A percentile compares a stretch with the other conserved stretches of the same genome.
Evolutionary conservation across 2,329 filamentous ascomycete genomes (phyloP).

Genomic region (Hymenoscyphus repandus): DNA sequence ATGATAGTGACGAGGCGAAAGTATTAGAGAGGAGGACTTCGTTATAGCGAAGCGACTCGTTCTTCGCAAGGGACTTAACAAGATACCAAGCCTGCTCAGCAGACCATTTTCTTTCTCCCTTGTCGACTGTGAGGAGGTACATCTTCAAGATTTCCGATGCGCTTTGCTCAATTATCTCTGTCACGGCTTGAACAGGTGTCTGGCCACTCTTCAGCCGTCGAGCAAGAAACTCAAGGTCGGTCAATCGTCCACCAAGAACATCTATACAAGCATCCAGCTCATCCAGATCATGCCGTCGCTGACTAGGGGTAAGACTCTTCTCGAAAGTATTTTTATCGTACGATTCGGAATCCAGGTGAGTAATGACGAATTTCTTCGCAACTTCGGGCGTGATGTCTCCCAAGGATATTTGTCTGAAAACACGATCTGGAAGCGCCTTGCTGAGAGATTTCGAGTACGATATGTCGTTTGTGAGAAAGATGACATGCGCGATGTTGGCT

Average conservation of each 20-base stretch:
- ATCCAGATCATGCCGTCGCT: slow-evolving; percentile 44
- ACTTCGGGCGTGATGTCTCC: slow-evolving; percentile 83
- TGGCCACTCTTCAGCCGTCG: slow-evolving; percentile 84
- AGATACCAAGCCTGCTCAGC: slow-evolving; percentile 86
- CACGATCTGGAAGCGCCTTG: slow-evolving; percentile 82
- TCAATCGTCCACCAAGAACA: slow-evolving; percentile 83
- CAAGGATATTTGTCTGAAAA: slow-evolving; percentile 80
- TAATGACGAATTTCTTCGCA: slow-evolving; percentile 85
- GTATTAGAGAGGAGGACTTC: slow-evolving; percentile 73
- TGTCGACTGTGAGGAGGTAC: slow-evolving; percentile 63
- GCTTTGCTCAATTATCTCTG: slow-evolving; percentile 83
- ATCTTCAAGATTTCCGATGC: slow-evolving; percentile 90
- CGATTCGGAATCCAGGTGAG: slow-evolving; percentile 55
- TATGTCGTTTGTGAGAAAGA: slow-evolving; percentile 87
- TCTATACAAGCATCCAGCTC: slow-evolving; percentile 80
- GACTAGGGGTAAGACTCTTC: slow-evolving; percentile 25
- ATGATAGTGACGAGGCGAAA: slow-evolving; percentile 55
- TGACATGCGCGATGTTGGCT: slow-evolving; percentile 85
- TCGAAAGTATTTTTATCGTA: slow-evolving; percentile 19
- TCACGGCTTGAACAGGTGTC: slow-evolving; percentile 71
- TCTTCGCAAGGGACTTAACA: slow-evolving; percentile 69
- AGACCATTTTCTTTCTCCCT: slow-evolving; percentile 61
- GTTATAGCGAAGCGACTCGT: slow-evolving; percentile 72
- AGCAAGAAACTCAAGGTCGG: slow-evolving; percentile 91
- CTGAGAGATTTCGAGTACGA: slow-evolving; percentile 83